Base-by-base conservation (phyloP, 805 yeast species). In the Kazachstania martiniae region DNA sequence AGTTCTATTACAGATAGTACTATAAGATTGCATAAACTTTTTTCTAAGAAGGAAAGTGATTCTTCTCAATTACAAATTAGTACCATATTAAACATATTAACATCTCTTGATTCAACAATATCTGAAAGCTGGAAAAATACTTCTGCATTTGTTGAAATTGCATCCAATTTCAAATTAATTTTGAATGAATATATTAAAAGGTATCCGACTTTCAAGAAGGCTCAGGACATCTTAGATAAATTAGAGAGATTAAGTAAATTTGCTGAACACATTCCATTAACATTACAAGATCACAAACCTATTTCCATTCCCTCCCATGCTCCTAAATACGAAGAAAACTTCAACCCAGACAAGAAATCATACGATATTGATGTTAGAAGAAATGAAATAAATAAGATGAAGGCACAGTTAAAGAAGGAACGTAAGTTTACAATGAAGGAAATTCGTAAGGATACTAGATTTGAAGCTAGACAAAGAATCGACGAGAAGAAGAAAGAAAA, bases 281-380 rank as follows among this genome's bases (percentile, higher is more conserved):
- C 74, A 12, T 66, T 91, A 40, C 99, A 91, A 61, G 62, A 72
- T 6, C 96, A 87, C 62, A 74, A 72, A 49, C 85, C 94, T 16
- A 53, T 91, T 35, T 81, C 95, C 3, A 81, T 91, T 49, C 77
- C 86, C 25, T 71, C 94, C 2, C 71, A 70, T 48, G 80, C 86
- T 23, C 99, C 99, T 42, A 77, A 82, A 59, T 91, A 80, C 55
- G 96, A 89, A 61, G 97, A 85, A 50, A 85, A 86, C 65, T 91
- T 78, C 72, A 89, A 87, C 62, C 95, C 95, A 35, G 95, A 85
- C 53, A 83, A 77, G 72, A 87, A 83, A 62, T 82, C 93, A 7
- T 81, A 85, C 56, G 95, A 89, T 56, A 71, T 80, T 32, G 81
- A 87, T 54, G 68, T 76, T 44, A 76, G 79, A 38, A 70, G 91